A percentile compares a stretch with the other conserved stretches of the same genome.
phyloP scores from a whole-genome alignment of 2,329 filamentous ascomycete genomes.

The Talaromyces sp. region DNA sequence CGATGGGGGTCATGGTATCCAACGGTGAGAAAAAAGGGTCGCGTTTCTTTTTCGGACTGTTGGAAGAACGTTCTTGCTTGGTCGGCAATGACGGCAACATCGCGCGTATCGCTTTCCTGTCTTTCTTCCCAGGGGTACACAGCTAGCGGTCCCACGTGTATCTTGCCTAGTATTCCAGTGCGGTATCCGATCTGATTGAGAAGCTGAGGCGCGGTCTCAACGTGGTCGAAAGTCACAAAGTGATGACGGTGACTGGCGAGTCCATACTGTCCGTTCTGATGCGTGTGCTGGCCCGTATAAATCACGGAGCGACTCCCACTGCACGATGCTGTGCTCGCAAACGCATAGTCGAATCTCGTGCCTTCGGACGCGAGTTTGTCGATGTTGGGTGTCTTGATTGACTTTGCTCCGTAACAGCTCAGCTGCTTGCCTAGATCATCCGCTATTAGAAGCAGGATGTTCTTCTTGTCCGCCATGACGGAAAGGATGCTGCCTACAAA shows the following conservation, averaged over 20 bases:
- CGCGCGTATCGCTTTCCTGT: constrained; percentile 43
- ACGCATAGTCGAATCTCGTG: constrained; percentile 32
- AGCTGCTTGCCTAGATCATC: constrained; percentile 43
- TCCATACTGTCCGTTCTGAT: constrained; percentile 49
- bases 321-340: constrained; percentile 41
- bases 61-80: constrained; percentile 40
- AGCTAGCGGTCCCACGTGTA: constrained; percentile 45
- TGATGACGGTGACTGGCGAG: constrained; percentile 38
- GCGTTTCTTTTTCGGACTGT: constrained; percentile 26
- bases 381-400: constrained; percentile 39
- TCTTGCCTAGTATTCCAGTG: constrained; percentile 50
- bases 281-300: constrained; percentile 50
- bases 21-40: constrained; percentile 47
- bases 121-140: constrained; percentile 45
- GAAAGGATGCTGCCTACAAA: too few species aligned
- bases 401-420: constrained; percentile 30
- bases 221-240: constrained; percentile 46
- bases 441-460: constrained; percentile 42
- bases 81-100: constrained; percentile 44
- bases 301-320: constrained; percentile 48
- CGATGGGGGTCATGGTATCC: constrained; percentile 50
- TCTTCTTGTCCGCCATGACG: constrained; percentile 16
- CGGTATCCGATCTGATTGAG: constrained; percentile 42
- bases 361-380: constrained; percentile 41
- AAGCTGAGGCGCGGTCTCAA: constrained; percentile 42